Percentiles rank a stretch among this genome's conserved stretches.
phyloP scores from a whole-genome alignment of 2,329 filamentous ascomycete genomes.

The Lachnellula occidentalis region DNA sequence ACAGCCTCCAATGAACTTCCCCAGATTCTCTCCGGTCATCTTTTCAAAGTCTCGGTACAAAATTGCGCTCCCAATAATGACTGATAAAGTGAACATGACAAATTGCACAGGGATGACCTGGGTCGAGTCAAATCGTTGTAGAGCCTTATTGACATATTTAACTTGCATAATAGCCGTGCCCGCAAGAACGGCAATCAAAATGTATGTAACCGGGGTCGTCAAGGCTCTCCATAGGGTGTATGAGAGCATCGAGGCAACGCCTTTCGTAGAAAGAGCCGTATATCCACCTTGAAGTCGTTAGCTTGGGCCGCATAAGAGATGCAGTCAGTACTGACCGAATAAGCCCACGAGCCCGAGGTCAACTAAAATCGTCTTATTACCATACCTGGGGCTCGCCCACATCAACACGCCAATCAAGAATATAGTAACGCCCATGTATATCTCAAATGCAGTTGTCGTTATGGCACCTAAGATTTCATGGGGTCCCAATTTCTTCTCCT shows the following conservation, averaged over 20 bases:
- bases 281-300: conserved; percentile 63
- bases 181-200: conserved; percentile 72
- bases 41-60: conserved; percentile 93
- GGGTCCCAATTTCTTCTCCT: conserved; percentile 86
- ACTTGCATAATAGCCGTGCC: conserved; percentile 93
- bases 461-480: conserved; percentile 88
- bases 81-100: conserved; percentile 90
- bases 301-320: neutral
- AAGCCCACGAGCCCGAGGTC: conserved; percentile 89
- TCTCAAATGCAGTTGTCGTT: conserved; percentile 80
- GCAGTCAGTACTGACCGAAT: conserved; percentile 61
- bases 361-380: conserved; percentile 80
- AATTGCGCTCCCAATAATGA: conserved; percentile 89
- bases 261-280: conserved; percentile 94
- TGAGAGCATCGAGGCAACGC: conserved; percentile 89
- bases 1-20: conserved; percentile 87
- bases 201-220: conserved; percentile 86
- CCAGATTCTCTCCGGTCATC: conserved; percentile 64
- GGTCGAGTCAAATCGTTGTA: conserved; percentile 93
- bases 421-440: conserved; percentile 76
- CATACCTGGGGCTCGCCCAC: conserved; percentile 77
- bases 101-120: conserved; percentile 98
- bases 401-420: conserved; percentile 70
- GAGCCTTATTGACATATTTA: conserved; percentile 83
- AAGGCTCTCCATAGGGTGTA: conserved; percentile 85